phyloP scores from a whole-genome alignment of 805 yeast genomes.

The Suhomyces sp. region DNA sequence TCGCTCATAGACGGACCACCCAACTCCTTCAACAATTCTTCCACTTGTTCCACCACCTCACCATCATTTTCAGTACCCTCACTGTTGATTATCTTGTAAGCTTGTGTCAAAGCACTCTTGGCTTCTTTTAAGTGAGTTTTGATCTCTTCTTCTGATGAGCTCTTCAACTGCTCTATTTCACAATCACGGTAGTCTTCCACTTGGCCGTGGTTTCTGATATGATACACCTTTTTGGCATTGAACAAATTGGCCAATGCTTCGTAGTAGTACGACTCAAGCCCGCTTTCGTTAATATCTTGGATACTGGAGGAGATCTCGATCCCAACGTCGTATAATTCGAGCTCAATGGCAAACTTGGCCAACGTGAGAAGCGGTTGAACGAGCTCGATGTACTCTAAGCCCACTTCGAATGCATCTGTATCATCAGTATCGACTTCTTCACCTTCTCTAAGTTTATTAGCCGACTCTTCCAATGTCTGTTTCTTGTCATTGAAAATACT shows the following conservation, averaged over 20 bases:
- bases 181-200: slow-evolving; percentile 43
- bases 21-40: slow-evolving; percentile 47
- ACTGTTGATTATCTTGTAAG: slow-evolving; percentile 40
- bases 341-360: slow-evolving; percentile 72
- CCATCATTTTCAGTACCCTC: slow-evolving; percentile 48
- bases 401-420: slow-evolving; percentile 42
- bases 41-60: slow-evolving; percentile 57
- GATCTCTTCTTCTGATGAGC: slow-evolving; percentile 27
- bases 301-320: slow-evolving; percentile 60
- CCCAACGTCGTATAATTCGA: slow-evolving; percentile 67
- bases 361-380: slow-evolving; percentile 73
- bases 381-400: slow-evolving; percentile 58
- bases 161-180: slow-evolving; percentile 18
- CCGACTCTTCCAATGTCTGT: slow-evolving; percentile 42
- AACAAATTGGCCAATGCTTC: slow-evolving; percentile 74
- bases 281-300: slow-evolving; percentile 79
- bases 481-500: slow-evolving; percentile 56
- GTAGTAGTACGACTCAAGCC: slow-evolving; percentile 76
- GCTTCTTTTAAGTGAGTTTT: slow-evolving; percentile 35
- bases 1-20: slow-evolving; percentile 59
- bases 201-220: slow-evolving; percentile 20
- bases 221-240: slow-evolving; percentile 26
- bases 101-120: slow-evolving; percentile 42
- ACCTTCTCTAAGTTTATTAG: slow-evolving; percentile 17
- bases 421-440: slow-evolving; percentile 15